These are phyloP conservation scores for Eucalyptus tenuipes DNA, from an alignment of 345 rosid species.

Conservation along the genomic window DNA sequence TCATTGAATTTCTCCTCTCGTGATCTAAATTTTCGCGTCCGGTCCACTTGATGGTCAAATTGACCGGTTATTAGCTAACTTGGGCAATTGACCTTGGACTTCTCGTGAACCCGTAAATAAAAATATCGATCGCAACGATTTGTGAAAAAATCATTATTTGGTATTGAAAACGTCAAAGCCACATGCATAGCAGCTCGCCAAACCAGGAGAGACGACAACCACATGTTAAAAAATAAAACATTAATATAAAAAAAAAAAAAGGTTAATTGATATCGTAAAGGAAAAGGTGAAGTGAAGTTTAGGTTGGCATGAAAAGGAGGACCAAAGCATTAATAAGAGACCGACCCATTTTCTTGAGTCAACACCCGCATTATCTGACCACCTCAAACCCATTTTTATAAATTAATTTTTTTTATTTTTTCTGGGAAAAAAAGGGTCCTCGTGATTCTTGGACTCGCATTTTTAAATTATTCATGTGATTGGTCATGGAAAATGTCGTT, in stretches of 20 bases:
- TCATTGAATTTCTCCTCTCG: neutral
- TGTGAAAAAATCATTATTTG: neutral
- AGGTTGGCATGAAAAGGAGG: neutral
- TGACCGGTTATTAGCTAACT: neutral
- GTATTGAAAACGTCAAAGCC: neutral
- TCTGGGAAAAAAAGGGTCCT: neutral
- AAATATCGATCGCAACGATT: neutral
- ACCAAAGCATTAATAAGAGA: neutral
- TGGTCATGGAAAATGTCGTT: neutral
- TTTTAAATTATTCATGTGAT: neutral
- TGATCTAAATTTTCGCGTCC: neutral
- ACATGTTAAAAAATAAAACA: neutral
- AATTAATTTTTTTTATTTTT: neutral
- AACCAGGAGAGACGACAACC: neutral
- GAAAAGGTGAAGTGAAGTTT: neutral
- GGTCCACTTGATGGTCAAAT: neutral
- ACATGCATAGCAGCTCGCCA: neutral
- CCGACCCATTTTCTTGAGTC: neutral
- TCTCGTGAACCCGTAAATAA: neutral
- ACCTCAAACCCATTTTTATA: neutral
- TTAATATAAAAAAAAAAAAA: too few species aligned
- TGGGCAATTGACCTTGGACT: neutral
- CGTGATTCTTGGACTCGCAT: neutral
- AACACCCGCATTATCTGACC: neutral
- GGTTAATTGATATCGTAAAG: neutral